A percentile compares a stretch with the other conserved stretches of the same genome.
Conservation (phyloP, 2,329 filamentous ascomycete genomes). For the Aphanoascus verrucosus region DNA sequence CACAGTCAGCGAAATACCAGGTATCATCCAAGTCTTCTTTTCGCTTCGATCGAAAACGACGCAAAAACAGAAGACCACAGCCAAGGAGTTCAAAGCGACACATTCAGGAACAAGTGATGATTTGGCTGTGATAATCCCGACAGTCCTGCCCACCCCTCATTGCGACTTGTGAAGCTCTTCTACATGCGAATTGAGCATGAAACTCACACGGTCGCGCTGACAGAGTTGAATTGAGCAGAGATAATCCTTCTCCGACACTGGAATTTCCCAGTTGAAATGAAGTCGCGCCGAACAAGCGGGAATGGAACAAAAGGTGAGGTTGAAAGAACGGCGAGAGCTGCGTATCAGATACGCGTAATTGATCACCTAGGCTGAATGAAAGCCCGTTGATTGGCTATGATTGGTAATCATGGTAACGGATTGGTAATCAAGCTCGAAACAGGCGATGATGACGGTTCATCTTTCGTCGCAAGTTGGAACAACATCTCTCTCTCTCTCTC, state of each 20-base stretch:
- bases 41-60: constrained; percentile 23
- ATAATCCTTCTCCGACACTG: too few relatives aligned
- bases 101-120: constrained; percentile 24
- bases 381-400: background rate
- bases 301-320: too few relatives aligned
- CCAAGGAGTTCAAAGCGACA: constrained; percentile 40
- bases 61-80: constrained; percentile 35
- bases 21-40: constrained; percentile 22
- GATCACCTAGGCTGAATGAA: background rate
- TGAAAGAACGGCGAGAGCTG: too few relatives aligned
- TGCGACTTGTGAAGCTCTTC: background rate
- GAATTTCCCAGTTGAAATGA: too few relatives aligned
- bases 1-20: constrained; percentile 14
- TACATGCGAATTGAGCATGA: too few relatives aligned
- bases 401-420: background rate
- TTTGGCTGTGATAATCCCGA: background rate
- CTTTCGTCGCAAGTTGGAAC: background rate
- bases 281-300: too few relatives aligned
- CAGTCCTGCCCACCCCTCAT: background rate
- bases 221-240: too few relatives aligned
- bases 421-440: background rate
- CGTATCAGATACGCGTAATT: too few relatives aligned
- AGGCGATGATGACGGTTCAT: background rate
- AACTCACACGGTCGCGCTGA: too few relatives aligned
- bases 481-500: background rate